phyloP scores from a whole-genome alignment of 2,329 filamentous ascomycete species.

The Fusarium keratoplasticum region DNA sequence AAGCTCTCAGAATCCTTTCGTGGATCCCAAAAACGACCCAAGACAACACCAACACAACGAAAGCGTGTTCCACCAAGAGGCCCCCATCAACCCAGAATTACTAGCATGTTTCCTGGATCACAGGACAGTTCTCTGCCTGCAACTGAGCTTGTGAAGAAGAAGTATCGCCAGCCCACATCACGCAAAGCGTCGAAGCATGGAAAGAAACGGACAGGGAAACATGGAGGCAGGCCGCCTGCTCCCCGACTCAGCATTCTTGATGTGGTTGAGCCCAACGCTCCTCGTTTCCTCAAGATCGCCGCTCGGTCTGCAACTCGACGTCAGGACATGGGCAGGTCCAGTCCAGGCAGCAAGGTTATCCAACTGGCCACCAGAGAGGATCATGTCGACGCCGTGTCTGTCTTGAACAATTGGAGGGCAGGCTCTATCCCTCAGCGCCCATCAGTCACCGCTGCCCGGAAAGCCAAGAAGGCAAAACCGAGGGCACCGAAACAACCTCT shows the following conservation, averaged over 20 bases:
- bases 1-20: constrained; percentile 42
- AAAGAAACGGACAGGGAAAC: constrained; percentile 12
- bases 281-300: constrained; percentile 70
- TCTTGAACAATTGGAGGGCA: constrained; percentile 67
- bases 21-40: constrained; percentile 43
- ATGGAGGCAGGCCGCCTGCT: constrained; percentile 39
- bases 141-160: constrained; percentile 26
- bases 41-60: constrained; percentile 28
- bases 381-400: constrained; percentile 66
- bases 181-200: constrained; percentile 6
- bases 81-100: constrained; percentile 49
- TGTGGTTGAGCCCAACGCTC: constrained; percentile 64
- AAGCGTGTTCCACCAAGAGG: constrained; percentile 34
- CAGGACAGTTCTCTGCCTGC: constrained; percentile 8
- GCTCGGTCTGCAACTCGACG: constrained; percentile 66
- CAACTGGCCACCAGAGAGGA: constrained; percentile 70
- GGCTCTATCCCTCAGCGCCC: constrained; percentile 61
- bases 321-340: constrained; percentile 63
- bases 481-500: constrained; percentile 27
- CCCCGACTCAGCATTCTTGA: constrained; percentile 71
- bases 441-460: constrained; percentile 46
- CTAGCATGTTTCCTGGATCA: constrained; percentile 41
- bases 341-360: constrained; percentile 67
- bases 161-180: constrained; percentile 24
- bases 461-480: constrained; percentile 19